Base-by-base conservation (phyloP, 768 basidiomycete species). In the Phanerochaete carnosa region DNA sequence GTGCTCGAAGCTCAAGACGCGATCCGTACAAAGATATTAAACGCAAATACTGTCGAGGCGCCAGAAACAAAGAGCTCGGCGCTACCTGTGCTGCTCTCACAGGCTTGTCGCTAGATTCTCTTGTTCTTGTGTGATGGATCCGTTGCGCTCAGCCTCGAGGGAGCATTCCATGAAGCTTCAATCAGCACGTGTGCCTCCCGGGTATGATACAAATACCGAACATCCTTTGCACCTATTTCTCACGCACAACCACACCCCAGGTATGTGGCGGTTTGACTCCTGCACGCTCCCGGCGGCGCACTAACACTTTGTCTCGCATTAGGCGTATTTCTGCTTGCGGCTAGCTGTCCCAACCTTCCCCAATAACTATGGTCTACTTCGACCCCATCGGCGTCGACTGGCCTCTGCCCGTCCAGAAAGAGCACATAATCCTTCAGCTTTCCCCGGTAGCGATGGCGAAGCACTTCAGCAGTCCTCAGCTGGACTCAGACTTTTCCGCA, bases 371-470 rank as follows among this genome's bases (percentile, higher is more conserved):
- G 35, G 54, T 37, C 33, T 55, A 22, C n/a, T 23, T 37, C 25
- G n/a, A 30, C n/a, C 35, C 53, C 30, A 13, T 39, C 22, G 53
- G 53, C 5, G 29, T 35, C 7, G 35, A 33, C 13, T 35, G 6
- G n/a, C n/a, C 46, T 16, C 57, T 58, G 5, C 57, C 57, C 2
- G 23, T 58, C 25, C 4, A 22, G n/a, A 46, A 46, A 30, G 57
- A 58, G 28, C 33, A 49, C 28, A 5, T 58, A 16, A 43, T 58
- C 23, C 5, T 58, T n/a, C 47, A 58, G 35, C 16, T 51, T 23
- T 33, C n/a, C n/a, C 57, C 57, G 8, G 30, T 23, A 2, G 57
- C 46, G 9, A 58, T 58, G 57, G 57, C 35, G 12, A 50, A 37
- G 47, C 46, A 58, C 33, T 8, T 58, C 2, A 28, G 29, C 30